These are phyloP conservation scores for Rhinocladiella mackenziei DNA, from an alignment of 2,329 filamentous ascomycete species.

Conservation along the genomic window DNA sequence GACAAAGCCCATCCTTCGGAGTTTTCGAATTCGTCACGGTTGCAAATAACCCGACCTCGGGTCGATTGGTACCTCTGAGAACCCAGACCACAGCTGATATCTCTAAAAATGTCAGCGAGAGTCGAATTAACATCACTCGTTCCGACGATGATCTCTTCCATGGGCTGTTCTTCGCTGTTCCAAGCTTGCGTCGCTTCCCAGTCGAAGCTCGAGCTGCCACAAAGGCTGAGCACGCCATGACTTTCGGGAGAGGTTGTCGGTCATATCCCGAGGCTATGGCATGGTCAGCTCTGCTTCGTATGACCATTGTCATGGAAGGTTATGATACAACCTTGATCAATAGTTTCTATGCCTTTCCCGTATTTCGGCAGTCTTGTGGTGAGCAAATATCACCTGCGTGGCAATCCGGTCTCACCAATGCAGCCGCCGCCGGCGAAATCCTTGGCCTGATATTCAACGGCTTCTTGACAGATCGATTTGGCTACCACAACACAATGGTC, in stretches of 20 bases:
- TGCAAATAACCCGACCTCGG: neutral
- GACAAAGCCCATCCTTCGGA: conserved; percentile 26
- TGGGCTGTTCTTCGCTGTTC: conserved; percentile 24
- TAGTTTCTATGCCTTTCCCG: conserved; percentile 32
- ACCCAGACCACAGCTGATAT: neutral
- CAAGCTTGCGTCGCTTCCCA: conserved; percentile 24
- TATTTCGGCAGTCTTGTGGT: conserved; percentile 31
- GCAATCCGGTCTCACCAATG: conserved; percentile 56
- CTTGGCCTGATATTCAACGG: conserved; percentile 65
- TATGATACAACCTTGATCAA: conserved; percentile 31
- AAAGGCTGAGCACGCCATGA: conserved; percentile 31
- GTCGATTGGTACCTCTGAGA: conserved; percentile 17
- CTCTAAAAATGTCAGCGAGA: conserved; percentile 2
- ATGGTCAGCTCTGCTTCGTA: conserved; percentile 20
- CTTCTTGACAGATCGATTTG: conserved; percentile 61
- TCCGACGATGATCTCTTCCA: conserved; percentile 28
- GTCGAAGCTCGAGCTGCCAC: conserved; percentile 26
- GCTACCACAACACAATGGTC: conserved; percentile 64
- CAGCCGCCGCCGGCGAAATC: conserved; percentile 59
- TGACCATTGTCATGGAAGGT: conserved; percentile 32
- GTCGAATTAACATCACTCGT: conserved; percentile 13
- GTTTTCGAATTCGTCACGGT: conserved; percentile 26
- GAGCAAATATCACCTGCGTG: conserved; percentile 52
- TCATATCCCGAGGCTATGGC: conserved; percentile 37
- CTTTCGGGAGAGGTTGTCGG: conserved; percentile 27